Conservation (phyloP, 176 grass and related monocot genomes). For the Elaeis guineensis region DNA sequence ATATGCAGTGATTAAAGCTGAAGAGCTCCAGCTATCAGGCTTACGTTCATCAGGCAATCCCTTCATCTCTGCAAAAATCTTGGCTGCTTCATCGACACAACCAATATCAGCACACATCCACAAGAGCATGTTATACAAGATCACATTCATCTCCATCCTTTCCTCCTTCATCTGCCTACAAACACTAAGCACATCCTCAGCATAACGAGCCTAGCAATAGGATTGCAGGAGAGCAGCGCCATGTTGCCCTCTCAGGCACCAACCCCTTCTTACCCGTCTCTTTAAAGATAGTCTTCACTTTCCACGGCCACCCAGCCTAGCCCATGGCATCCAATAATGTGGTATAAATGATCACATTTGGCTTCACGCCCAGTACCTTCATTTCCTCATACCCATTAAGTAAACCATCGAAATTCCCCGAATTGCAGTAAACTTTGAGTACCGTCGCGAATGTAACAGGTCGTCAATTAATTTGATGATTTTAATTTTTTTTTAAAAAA, state of each 20-base stretch:
- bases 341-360: conserved; percentile 75
- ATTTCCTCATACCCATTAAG: conserved; percentile 93
- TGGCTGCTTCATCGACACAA: conserved; percentile 51
- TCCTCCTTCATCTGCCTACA: conserved; percentile 53
- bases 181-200: conserved; percentile 55
- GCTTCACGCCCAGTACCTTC: conserved; percentile 60
- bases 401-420: conserved; percentile 70
- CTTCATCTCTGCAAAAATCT: conserved; percentile 82
- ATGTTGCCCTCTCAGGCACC: conserved; percentile 45
- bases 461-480: too few relatives aligned
- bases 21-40: conserved; percentile 90
- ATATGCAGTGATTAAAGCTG: conserved; percentile 75
- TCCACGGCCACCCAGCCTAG: conserved; percentile 66
- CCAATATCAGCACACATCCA: conserved; percentile 85
- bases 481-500: too few relatives aligned
- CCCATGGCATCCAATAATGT: conserved; percentile 73
- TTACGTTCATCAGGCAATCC: conserved; percentile 21
- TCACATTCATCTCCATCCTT: conserved; percentile 33
- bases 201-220: conserved; percentile 73
- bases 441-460: conserved; percentile 54
- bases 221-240: conserved; percentile 49
- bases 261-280: conserved; percentile 49
- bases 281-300: conserved; percentile 73
- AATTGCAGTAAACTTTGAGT: conserved; percentile 45
- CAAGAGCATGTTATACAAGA: conserved; percentile 65